Conservation (phyloP, 2,329 filamentous ascomycete species). For the Didymella exigua region DNA sequence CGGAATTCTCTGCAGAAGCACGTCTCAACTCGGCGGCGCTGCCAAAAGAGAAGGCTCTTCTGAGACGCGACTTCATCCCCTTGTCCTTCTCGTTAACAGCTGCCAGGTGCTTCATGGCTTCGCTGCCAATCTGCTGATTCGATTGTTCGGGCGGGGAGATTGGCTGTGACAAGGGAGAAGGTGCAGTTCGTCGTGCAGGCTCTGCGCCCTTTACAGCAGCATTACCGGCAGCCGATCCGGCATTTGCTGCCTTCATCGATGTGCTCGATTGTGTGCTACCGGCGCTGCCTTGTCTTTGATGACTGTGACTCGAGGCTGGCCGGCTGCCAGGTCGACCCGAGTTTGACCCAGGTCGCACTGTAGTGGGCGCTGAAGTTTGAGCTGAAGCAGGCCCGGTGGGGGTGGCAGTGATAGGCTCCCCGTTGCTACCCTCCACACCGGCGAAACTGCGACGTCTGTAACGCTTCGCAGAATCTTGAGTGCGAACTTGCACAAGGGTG, state of each 20-base stretch:
- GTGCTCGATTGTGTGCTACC: conserved; percentile 45
- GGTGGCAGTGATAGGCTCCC: conserved; percentile 21
- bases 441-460: conserved; percentile 85
- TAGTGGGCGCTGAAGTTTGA: conserved; percentile 21
- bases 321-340: conserved; percentile 38
- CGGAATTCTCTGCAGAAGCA: conserved; percentile 69
- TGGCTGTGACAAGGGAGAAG: conserved; percentile 56
- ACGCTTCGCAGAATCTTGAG: conserved; percentile 73
- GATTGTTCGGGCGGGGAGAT: conserved; percentile 46
- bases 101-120: conserved; percentile 81
- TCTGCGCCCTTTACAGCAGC: conserved; percentile 44
- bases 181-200: conserved; percentile 50
- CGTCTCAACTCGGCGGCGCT: conserved; percentile 89
- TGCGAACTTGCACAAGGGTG: conserved; percentile 62
- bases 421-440: conserved; percentile 57
- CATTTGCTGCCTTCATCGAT: conserved; percentile 31
- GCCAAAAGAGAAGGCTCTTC: conserved; percentile 94
- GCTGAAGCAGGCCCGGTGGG: conserved; percentile 20
- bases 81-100: conserved; percentile 86
- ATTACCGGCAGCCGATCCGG: conserved; percentile 26
- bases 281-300: conserved; percentile 47
- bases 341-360: conserved; percentile 36
- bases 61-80: conserved; percentile 84
- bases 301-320: conserved; percentile 42
- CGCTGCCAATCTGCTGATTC: conserved; percentile 55